Evolutionary conservation across 148 eudicot genomes (phyloP).

Genomic region (Camellia lanceoleosa): DNA sequence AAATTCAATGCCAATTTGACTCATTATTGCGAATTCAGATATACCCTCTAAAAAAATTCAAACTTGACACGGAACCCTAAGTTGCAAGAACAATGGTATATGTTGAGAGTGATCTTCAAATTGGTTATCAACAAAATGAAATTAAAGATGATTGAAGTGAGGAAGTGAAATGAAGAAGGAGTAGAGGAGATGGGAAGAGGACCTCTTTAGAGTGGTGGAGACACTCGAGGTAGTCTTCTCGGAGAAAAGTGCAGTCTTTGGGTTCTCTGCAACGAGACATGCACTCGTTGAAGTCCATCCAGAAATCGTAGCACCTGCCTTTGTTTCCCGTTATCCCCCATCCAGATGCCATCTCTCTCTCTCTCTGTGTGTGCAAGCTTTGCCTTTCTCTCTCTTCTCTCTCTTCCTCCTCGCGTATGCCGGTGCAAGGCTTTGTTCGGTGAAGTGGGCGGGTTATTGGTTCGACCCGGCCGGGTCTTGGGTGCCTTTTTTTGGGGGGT

Average conservation of each 20-base stretch:
- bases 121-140: neutral
- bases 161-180: neutral
- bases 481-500: no score
- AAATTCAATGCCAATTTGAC: no score
- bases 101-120: neutral
- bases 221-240: conserved; percentile 97
- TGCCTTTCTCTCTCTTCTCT: no score
- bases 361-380: neutral
- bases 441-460: no score
- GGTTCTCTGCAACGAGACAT: conserved; percentile 90
- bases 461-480: neutral
- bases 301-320: conserved; percentile 91
- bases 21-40: no score
- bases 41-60: neutral
- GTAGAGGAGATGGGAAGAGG: neutral
- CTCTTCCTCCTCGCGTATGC: no score
- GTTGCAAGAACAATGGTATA: neutral
- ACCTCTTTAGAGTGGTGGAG: conserved; percentile 99
- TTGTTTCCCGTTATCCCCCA: conserved; percentile 96
- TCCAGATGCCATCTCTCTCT: conserved; percentile 72
- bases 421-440: no score
- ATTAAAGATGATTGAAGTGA: neutral
- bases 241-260: conserved; percentile 75
- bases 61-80: neutral
- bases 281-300: conserved; percentile 96